Conservation (phyloP, 2,329 filamentous ascomycete species). For the Coniosporium tulheliwenetii region DNA sequence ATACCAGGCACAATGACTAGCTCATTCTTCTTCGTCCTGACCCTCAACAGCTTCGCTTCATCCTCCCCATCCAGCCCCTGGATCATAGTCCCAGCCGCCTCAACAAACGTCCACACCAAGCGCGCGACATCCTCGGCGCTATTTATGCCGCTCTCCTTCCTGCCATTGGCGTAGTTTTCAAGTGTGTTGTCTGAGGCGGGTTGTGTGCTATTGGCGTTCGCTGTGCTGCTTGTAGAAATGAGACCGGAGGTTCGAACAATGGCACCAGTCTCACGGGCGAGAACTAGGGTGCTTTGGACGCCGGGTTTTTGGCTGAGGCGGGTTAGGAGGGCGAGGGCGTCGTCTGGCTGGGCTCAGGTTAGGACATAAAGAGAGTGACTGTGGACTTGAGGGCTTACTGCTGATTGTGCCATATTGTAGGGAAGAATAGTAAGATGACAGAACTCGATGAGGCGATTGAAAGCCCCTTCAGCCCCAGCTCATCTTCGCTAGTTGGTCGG, state of each 20-base stretch:
- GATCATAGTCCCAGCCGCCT: conserved; percentile 52
- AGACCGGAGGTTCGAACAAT: conserved; percentile 64
- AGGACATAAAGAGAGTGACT: too few species aligned
- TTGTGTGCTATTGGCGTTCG: conserved; percentile 24
- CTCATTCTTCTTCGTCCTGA: conserved; percentile 76
- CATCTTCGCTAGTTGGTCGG: too few species aligned
- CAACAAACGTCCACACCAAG: conserved; percentile 63
- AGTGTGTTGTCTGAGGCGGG: conserved; percentile 16
- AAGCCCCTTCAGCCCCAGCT: too few species aligned
- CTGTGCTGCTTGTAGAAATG: conserved; percentile 40
- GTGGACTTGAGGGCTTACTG: too few species aligned
- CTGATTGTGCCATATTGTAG: too few species aligned
- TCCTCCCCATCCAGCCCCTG: conserved; percentile 60
- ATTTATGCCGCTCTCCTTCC: conserved; percentile 31
- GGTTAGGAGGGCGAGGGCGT: conserved; percentile 45
- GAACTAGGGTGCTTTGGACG: conserved; percentile 61
- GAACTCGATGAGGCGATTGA: too few species aligned
- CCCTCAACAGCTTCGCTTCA: conserved; percentile 57
- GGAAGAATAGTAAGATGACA: too few species aligned
- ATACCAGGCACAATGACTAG: conserved; percentile 60
- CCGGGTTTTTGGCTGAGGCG: conserved; percentile 63
- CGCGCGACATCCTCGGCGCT: conserved; percentile 58
- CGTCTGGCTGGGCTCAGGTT: background rate
- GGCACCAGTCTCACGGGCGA: conserved; percentile 55
- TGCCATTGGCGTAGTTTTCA: conserved; percentile 13